These are phyloP conservation scores for Asclepias syriaca DNA, from an alignment of 257 asterid species.

Conservation along the genomic window DNA sequence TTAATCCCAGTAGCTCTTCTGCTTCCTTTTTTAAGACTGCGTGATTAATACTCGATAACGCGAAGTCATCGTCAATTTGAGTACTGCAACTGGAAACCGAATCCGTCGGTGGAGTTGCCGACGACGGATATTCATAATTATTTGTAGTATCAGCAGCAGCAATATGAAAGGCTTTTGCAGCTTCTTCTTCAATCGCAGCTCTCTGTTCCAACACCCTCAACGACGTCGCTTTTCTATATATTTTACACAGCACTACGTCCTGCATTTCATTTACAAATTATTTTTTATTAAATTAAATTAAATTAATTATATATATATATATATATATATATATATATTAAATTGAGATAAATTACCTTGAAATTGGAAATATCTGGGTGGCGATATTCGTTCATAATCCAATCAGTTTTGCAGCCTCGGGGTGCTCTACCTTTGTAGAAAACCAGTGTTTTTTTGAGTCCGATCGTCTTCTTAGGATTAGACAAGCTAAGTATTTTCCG, in stretches of 20 bases:
- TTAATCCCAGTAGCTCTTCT: constrained; percentile 4
- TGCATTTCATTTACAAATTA: constrained; percentile 19
- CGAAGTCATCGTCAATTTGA: background rate
- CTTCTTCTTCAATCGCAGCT: constrained; percentile 59
- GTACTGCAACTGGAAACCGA: constrained; percentile 9
- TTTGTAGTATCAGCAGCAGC: background rate
- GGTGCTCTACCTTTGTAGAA: constrained; percentile 76
- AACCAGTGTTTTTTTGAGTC: constrained; percentile 61
- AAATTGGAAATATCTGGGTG: constrained; percentile 39
- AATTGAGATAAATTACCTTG: constrained; percentile 20
- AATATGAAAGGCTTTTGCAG: background rate
- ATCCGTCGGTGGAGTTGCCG: constrained; percentile 20
- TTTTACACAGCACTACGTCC: constrained; percentile 60
- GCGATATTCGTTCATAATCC: constrained; percentile 83
- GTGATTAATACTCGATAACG: background rate
- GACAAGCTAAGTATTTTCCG: constrained; percentile 35
- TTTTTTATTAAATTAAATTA: background rate
- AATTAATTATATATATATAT: no score
- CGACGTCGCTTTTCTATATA: constrained; percentile 63
- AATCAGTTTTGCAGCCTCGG: constrained; percentile 63
- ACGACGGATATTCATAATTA: background rate
- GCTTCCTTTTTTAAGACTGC: constrained; percentile 11
- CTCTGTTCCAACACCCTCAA: constrained; percentile 59
- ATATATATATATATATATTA: no score
- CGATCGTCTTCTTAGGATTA: constrained; percentile 44